Evolutionary conservation across 495 filamentous ascomycete species (phyloP).

Genomic region (Geopyxis carbonaria): DNA sequence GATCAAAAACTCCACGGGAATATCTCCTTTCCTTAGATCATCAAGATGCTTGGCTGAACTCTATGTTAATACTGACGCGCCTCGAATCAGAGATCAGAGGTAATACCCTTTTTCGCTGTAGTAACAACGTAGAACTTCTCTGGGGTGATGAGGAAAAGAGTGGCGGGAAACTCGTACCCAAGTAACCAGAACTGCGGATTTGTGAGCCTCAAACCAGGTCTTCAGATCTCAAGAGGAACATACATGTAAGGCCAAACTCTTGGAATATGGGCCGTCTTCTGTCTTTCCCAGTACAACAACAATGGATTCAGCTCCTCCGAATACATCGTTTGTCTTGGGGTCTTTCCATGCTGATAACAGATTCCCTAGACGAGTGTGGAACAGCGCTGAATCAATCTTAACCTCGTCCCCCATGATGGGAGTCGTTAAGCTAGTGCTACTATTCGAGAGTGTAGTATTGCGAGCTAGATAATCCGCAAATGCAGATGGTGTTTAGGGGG

Average conservation of each 20-base stretch:
- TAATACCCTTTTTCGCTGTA: slow-evolving; percentile 83
- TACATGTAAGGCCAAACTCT: slow-evolving; percentile 93
- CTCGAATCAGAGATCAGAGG: not conserved
- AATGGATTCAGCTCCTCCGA: slow-evolving; percentile 69
- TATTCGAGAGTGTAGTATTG: not conserved
- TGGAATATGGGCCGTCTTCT: slow-evolving; percentile 67
- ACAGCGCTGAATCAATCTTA: slow-evolving; percentile 77
- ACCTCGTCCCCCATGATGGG: slow-evolving; percentile 37
- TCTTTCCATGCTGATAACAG: slow-evolving; percentile 85
- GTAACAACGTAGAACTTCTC: slow-evolving; percentile 82
- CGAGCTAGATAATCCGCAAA: no score
- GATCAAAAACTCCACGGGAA: slow-evolving; percentile 75
- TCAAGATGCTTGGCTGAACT: slow-evolving; percentile 75
- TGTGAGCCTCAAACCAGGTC: not conserved
- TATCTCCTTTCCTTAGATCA: slow-evolving; percentile 76
- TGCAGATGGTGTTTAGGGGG: no score
- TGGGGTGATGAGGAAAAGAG: slow-evolving; percentile 74
- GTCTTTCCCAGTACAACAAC: slow-evolving; percentile 86
- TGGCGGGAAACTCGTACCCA: slow-evolving; percentile 96
- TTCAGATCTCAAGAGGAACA: slow-evolving; percentile 15
- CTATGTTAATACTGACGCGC: slow-evolving; percentile 21
- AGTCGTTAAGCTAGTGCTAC: not conserved
- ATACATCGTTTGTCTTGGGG: slow-evolving; percentile 78
- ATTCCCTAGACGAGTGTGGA: slow-evolving; percentile 77
- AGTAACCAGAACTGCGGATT: slow-evolving; percentile 77